These are phyloP conservation scores for Epichloe coenophiala DNA, from an alignment of 2,329 filamentous ascomycete species.

Conservation along the genomic window DNA sequence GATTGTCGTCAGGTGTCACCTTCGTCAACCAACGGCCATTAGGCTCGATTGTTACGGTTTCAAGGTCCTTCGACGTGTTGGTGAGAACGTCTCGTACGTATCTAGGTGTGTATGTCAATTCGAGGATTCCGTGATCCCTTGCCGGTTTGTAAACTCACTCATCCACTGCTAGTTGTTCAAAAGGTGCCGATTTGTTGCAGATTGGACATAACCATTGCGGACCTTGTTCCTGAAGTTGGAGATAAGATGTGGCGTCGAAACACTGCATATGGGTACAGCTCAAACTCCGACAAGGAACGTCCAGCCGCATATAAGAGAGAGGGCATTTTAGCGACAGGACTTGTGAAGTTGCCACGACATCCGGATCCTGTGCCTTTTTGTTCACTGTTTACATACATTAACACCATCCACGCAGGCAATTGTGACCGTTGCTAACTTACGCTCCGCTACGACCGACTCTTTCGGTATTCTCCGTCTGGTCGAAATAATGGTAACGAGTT, in stretches of 20 bases:
- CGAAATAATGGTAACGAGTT: slow-evolving; percentile 56
- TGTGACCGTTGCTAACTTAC: slow-evolving; percentile 36
- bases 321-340: slow-evolving; percentile 89
- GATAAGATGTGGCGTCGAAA: slow-evolving; percentile 84
- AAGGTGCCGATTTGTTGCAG: slow-evolving; percentile 72
- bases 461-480: slow-evolving; percentile 62
- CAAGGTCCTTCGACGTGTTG: slow-evolving; percentile 54
- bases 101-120: slow-evolving; percentile 24
- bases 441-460: slow-evolving; percentile 67
- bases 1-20: slow-evolving; percentile 18
- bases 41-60: slow-evolving; percentile 84
- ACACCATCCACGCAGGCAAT: neutral
- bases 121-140: neutral
- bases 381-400: slow-evolving; percentile 43
- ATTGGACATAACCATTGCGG: slow-evolving; percentile 95
- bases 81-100: slow-evolving; percentile 81
- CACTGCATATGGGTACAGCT: slow-evolving; percentile 84
- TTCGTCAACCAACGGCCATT: slow-evolving; percentile 59
- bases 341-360: slow-evolving; percentile 79
- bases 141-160: slow-evolving; percentile 41
- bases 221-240: slow-evolving; percentile 89
- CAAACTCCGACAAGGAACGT: slow-evolving; percentile 64
- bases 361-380: slow-evolving; percentile 68
- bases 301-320: slow-evolving; percentile 71
- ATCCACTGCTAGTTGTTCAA: slow-evolving; percentile 73